phyloP scores from a whole-genome alignment of 176 grass and related monocot genomes.

The Dendrocalamus sinicus region DNA sequence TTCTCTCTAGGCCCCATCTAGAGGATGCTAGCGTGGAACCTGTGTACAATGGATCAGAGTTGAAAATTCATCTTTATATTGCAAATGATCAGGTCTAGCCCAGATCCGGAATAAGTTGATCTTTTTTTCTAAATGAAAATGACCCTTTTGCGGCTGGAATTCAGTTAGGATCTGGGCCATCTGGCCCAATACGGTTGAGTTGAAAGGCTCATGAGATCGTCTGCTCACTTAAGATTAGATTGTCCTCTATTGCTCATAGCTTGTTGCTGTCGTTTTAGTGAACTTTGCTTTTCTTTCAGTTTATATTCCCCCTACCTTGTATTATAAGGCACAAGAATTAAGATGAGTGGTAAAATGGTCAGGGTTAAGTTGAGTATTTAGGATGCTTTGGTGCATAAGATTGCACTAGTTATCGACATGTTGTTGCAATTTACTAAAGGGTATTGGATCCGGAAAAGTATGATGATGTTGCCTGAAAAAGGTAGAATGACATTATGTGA shows the following conservation, averaged over 20 bases:
- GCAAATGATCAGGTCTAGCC: slow-evolving; percentile 43
- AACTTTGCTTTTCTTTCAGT: neutral
- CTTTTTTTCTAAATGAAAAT: slow-evolving; percentile 29
- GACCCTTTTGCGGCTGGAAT: slow-evolving; percentile 24
- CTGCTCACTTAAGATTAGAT: slow-evolving; percentile 29
- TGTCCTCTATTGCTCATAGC: slow-evolving; percentile 3
- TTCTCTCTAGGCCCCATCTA: slow-evolving; percentile 34
- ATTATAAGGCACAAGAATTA: slow-evolving; percentile 22
- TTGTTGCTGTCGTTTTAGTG: slow-evolving; percentile 4
- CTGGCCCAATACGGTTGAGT: slow-evolving; percentile 35
- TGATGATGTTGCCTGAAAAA: neutral
- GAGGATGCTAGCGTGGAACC: slow-evolving; percentile 44
- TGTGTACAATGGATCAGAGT: slow-evolving; percentile 34
- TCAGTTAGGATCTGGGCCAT: slow-evolving; percentile 32
- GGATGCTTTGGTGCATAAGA: neutral
- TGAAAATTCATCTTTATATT: slow-evolving; percentile 36
- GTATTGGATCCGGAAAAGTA: slow-evolving; percentile 6
- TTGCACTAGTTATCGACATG: neutral
- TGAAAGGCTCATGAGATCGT: slow-evolving; percentile 28
- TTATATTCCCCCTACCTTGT: neutral
- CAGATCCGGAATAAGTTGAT: slow-evolving; percentile 37
- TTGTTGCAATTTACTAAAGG: slow-evolving; percentile 4
- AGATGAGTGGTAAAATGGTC: slow-evolving; percentile 16
- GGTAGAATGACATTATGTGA: neutral
- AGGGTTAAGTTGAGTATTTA: neutral